These are phyloP conservation scores for Lepidopterella palustris DNA, from an alignment of 495 filamentous ascomycete genomes.

Conservation along the genomic window DNA sequence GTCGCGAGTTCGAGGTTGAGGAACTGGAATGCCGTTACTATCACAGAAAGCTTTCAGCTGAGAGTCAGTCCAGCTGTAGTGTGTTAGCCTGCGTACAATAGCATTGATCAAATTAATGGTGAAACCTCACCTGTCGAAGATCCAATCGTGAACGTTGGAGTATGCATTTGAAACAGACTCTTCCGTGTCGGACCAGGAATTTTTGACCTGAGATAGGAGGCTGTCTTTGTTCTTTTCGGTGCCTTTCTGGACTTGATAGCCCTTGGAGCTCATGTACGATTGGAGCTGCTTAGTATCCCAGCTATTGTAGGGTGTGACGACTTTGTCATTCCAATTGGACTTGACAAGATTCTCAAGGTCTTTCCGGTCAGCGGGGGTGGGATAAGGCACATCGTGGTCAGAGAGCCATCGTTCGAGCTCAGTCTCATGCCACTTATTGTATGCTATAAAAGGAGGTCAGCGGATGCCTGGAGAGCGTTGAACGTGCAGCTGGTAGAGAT, in stretches of 20 bases:
- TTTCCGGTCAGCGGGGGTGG: conserved; percentile 43
- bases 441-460: conserved; percentile 48
- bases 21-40: conserved; percentile 74
- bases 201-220: conserved; percentile 61
- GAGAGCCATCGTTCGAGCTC: conserved; percentile 96
- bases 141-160: conserved; percentile 74
- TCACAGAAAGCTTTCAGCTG: conserved; percentile 91
- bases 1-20: conserved; percentile 81
- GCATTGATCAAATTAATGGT: conserved; percentile 3
- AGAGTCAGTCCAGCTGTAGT: conserved; percentile 66
- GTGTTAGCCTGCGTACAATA: conserved; percentile 28
- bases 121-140: conserved; percentile 77
- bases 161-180: conserved; percentile 66
- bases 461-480: no score
- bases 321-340: conserved; percentile 69
- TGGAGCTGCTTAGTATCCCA: conserved; percentile 64
- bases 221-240: conserved; percentile 58
- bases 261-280: conserved; percentile 60
- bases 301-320: conserved; percentile 57
- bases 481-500: conserved; percentile 2
- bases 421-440: conserved; percentile 98
- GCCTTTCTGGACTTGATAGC: conserved; percentile 57
- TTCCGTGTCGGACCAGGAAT: conserved; percentile 66
- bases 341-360: conserved; percentile 59
- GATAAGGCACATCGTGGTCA: conserved; percentile 81